These are phyloP conservation scores for Ampelomyces quisqualis DNA, from an alignment of 2,329 filamentous ascomycete species.

Conservation along the genomic window DNA sequence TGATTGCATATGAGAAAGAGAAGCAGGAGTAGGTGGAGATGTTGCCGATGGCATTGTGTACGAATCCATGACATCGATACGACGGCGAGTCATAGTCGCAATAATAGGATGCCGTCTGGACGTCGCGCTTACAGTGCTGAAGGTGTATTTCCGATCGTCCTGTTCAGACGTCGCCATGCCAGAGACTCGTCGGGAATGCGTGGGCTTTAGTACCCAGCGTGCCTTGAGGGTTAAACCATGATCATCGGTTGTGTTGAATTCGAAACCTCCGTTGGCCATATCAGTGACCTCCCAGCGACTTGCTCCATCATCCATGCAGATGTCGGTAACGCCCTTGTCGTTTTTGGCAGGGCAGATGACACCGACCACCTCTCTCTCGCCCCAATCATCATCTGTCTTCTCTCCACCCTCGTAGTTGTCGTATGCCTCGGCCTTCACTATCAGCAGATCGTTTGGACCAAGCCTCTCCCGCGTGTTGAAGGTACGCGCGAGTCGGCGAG, in stretches of 20 bases:
- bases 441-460: constrained; percentile 67
- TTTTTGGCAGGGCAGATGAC: constrained; percentile 64
- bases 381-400: constrained; percentile 53
- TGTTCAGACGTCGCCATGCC: constrained; percentile 19
- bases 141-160: constrained; percentile 64
- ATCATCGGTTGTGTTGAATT: constrained; percentile 61
- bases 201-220: constrained; percentile 64
- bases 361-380: constrained; percentile 61
- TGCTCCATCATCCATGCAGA: constrained; percentile 58
- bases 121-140: constrained; percentile 71
- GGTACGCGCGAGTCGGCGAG: constrained; percentile 59
- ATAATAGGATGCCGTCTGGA: constrained; percentile 72
- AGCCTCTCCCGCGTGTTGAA: constrained; percentile 65
- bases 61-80: constrained; percentile 67
- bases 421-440: constrained; percentile 72
- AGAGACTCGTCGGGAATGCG: constrained; percentile 28
- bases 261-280: constrained; percentile 49
- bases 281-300: constrained; percentile 49
- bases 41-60: constrained; percentile 55
- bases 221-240: constrained; percentile 62
- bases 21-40: constrained; percentile 35
- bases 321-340: constrained; percentile 62
- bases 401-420: constrained; percentile 45
- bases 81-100: constrained; percentile 63
- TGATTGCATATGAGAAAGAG: constrained; percentile 30